phyloP scores from a whole-genome alignment of 2,329 filamentous ascomycete genomes.

The Coniochaeta ligniaria region DNA sequence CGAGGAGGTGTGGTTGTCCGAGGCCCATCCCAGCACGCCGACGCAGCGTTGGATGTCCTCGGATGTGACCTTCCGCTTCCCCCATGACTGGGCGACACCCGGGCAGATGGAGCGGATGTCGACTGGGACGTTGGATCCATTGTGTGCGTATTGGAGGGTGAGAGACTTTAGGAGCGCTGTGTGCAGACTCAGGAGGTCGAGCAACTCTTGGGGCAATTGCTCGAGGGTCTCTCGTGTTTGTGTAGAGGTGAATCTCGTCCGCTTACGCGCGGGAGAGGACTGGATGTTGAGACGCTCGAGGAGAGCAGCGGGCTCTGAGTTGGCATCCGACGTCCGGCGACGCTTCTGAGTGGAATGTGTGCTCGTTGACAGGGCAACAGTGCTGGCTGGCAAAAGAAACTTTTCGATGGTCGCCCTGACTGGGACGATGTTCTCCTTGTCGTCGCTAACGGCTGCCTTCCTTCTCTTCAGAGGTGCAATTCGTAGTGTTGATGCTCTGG shows the following conservation, averaged over 20 bases:
- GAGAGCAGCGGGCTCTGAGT: slow-evolving; percentile 21
- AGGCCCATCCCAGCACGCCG: slow-evolving; percentile 48
- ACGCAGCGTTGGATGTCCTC: slow-evolving; percentile 62
- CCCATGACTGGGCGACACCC: slow-evolving; percentile 62
- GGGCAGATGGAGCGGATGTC: slow-evolving; percentile 56
- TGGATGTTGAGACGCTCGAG: slow-evolving; percentile 33
- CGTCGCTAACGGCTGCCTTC: slow-evolving; percentile 15
- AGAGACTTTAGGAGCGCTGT: slow-evolving; percentile 61
- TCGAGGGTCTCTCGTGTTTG: slow-evolving; percentile 21
- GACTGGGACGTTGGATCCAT: slow-evolving; percentile 53
- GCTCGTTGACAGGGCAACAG: background rate
- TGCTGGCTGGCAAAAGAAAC: background rate
- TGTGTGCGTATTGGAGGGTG: slow-evolving; percentile 62
- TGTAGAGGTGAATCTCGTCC: slow-evolving; percentile 19
- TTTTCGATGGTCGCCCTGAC: slow-evolving; percentile 1
- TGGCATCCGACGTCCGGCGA: slow-evolving; percentile 11
- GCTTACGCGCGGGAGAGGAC: slow-evolving; percentile 22
- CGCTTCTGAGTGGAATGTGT: slow-evolving; percentile 9
- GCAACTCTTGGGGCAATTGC: slow-evolving; percentile 42
- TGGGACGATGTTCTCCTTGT: slow-evolving; percentile 4
- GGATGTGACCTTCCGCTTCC: slow-evolving; percentile 58
- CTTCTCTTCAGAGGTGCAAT: slow-evolving; percentile 16
- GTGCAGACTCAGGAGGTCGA: slow-evolving; percentile 58
- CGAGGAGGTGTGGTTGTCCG: slow-evolving; percentile 17
- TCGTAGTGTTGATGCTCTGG: background rate